Evolutionary conservation across 202 grass and related monocot genomes (phyloP).

Genomic region (Panicum hallii): DNA sequence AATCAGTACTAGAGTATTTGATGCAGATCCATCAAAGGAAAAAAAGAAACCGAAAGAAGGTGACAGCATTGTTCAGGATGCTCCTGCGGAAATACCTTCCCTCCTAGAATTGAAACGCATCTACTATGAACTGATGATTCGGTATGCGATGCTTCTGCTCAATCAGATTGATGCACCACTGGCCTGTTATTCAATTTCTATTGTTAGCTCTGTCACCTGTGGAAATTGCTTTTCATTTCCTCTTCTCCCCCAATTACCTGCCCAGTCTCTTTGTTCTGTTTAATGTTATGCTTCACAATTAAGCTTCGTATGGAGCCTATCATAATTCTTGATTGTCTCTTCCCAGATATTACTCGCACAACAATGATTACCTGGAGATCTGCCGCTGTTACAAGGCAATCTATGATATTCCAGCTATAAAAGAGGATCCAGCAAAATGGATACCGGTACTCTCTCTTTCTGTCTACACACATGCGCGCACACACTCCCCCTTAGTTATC

Average conservation of each 20-base stretch:
- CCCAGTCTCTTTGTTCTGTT: not conserved
- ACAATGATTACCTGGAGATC: slow-evolving; percentile 97
- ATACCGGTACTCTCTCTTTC: slow-evolving; percentile 62
- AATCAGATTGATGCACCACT: not conserved
- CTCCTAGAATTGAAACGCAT: slow-evolving; percentile 89
- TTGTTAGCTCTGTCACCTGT: not conserved
- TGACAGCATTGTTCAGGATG: slow-evolving; percentile 86
- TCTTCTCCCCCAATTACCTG: not conserved
- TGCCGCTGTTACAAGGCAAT: slow-evolving; percentile 91
- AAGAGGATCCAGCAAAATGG: slow-evolving; percentile 84
- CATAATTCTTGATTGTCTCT: not conserved
- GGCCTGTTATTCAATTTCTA: not conserved
- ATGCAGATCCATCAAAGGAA: slow-evolving; percentile 81
- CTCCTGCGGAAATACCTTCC: slow-evolving; percentile 71
- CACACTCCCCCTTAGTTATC: not conserved
- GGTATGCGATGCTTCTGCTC: slow-evolving; percentile 52
- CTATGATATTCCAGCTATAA: slow-evolving; percentile 90
- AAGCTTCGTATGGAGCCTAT: slow-evolving; percentile 1
- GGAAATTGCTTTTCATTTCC: not conserved
- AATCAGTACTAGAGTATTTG: slow-evolving; percentile 90
- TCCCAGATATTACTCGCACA: slow-evolving; percentile 80
- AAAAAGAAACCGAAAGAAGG: slow-evolving; percentile 97
- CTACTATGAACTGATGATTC: slow-evolving; percentile 95
- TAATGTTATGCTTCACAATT: not conserved
- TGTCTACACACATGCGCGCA: not conserved